Evolutionary conservation across 176 grass and related monocot species (phyloP).

Genomic region (Carex cristatella): DNA sequence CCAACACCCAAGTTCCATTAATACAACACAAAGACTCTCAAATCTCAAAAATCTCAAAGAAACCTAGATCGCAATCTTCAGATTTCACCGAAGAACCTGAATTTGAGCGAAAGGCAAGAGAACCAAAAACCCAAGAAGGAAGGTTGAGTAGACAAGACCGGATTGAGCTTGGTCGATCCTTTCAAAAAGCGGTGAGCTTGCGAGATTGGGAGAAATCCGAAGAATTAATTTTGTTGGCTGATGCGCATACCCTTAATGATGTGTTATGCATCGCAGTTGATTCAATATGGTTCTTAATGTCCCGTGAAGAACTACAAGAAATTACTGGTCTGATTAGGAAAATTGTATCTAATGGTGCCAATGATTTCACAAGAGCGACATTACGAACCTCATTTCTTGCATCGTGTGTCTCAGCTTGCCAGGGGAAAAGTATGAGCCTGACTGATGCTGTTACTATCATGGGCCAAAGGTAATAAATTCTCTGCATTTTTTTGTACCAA

Average conservation of each 20-base stretch:
- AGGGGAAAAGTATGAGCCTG: slow-evolving; percentile 58
- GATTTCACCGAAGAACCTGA: slow-evolving; percentile 58
- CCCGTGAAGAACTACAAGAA: slow-evolving; percentile 48
- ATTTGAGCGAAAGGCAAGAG: slow-evolving; percentile 30
- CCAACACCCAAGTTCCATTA: slow-evolving; percentile 39
- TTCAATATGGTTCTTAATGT: slow-evolving; percentile 85
- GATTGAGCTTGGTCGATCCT: slow-evolving; percentile 55
- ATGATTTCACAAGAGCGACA: slow-evolving; percentile 79
- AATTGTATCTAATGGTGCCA: slow-evolving; percentile 64
- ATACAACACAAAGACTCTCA: slow-evolving; percentile 35
- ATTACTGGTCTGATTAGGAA: slow-evolving; percentile 70
- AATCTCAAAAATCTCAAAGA: slow-evolving; percentile 41
- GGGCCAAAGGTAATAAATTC: slow-evolving; percentile 76
- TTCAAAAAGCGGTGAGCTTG: slow-evolving; percentile 66
- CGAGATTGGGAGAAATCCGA: slow-evolving; percentile 60
- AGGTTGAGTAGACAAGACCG: slow-evolving; percentile 70
- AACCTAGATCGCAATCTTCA: slow-evolving; percentile 45
- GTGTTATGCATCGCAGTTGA: slow-evolving; percentile 74
- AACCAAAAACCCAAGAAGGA: slow-evolving; percentile 55
- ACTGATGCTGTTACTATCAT: slow-evolving; percentile 76
- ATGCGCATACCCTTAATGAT: slow-evolving; percentile 75
- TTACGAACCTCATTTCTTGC: slow-evolving; percentile 86
- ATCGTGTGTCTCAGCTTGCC: slow-evolving; percentile 86
- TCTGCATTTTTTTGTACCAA: neutral
- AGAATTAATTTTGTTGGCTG: slow-evolving; percentile 47